phyloP scores from a whole-genome alignment of 192 early-diverging fungal species.

The Backusella macrospora region DNA sequence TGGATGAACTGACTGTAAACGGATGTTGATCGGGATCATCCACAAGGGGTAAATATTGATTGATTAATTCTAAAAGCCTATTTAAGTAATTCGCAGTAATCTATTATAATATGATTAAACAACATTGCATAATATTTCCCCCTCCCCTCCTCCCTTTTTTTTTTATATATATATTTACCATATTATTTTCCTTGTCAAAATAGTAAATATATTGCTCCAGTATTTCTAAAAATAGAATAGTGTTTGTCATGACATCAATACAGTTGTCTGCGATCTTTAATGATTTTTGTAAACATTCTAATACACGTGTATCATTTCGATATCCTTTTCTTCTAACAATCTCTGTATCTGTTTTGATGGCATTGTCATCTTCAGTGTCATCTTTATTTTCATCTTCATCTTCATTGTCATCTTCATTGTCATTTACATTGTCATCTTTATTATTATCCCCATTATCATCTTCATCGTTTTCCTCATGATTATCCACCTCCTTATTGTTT shows the following conservation, averaged over 20 bases:
- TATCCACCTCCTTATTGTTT: neutral
- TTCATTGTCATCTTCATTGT: conserved; percentile 19
- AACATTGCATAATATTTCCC: conserved; percentile 10
- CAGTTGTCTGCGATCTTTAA: conserved; percentile 93
- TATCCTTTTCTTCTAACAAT: conserved; percentile 42
- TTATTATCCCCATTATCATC: conserved; percentile 52
- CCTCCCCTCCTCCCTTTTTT: neutral
- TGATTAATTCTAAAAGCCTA: conserved; percentile 90
- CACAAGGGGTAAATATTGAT: conserved; percentile 73
- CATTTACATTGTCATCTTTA: conserved; percentile 37
- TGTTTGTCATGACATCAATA: conserved; percentile 84
- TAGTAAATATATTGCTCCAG: conserved; percentile 93
- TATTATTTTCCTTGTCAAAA: conserved; percentile 87
- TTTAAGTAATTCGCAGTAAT: conserved; percentile 91
- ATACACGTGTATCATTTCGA: conserved; percentile 83
- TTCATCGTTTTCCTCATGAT: neutral
- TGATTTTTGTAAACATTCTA: conserved; percentile 93
- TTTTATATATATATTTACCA: conserved; percentile 36
- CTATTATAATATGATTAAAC: conserved; percentile 3
- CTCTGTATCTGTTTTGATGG: too few relatives aligned
- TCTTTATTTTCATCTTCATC: conserved; percentile 31
- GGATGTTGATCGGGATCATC: conserved; percentile 71
- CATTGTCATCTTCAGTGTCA: too few relatives aligned
- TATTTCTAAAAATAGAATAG: conserved; percentile 94
- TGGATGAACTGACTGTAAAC: conserved; percentile 60